Conservation (phyloP, 116 monocot species). For the Papilionanthe hybrid region DNA sequence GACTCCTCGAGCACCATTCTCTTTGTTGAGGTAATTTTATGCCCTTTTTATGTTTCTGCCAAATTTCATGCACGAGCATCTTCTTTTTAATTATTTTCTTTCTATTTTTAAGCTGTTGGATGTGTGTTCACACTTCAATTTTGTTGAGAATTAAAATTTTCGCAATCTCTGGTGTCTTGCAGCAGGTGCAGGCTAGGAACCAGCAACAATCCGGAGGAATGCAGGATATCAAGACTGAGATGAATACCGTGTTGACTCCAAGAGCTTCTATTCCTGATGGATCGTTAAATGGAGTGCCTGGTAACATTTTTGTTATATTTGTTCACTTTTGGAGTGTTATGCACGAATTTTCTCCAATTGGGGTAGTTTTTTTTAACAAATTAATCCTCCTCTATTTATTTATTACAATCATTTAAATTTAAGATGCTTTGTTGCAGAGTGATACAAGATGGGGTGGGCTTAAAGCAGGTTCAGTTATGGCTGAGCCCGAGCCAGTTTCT, state of each 20-base stretch:
- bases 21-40: too few species aligned
- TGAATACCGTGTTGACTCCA: conserved; percentile 33
- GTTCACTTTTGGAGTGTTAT: too few species aligned
- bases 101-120: background rate
- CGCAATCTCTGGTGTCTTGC: conserved; percentile 46
- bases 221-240: conserved; percentile 54
- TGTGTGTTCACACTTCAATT: background rate
- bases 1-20: too few species aligned
- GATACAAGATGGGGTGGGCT: conserved; percentile 92
- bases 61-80: background rate
- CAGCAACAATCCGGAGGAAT: conserved; percentile 56
- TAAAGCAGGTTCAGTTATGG: conserved; percentile 72
- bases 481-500: conserved; percentile 70
- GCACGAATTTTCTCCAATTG: too few species aligned
- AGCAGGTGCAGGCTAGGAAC: conserved; percentile 70
- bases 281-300: conserved; percentile 53
- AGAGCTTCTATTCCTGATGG: conserved; percentile 49
- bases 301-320: too few species aligned
- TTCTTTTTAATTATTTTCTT: background rate
- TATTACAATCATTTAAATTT: background rate
- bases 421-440: conserved; percentile 29
- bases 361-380: background rate
- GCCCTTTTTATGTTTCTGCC: too few species aligned
- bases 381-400: background rate
- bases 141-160: background rate